Evolutionary conservation across 2,329 filamentous ascomycete genomes (phyloP).

Genomic region (Diplocarpon mali): DNA sequence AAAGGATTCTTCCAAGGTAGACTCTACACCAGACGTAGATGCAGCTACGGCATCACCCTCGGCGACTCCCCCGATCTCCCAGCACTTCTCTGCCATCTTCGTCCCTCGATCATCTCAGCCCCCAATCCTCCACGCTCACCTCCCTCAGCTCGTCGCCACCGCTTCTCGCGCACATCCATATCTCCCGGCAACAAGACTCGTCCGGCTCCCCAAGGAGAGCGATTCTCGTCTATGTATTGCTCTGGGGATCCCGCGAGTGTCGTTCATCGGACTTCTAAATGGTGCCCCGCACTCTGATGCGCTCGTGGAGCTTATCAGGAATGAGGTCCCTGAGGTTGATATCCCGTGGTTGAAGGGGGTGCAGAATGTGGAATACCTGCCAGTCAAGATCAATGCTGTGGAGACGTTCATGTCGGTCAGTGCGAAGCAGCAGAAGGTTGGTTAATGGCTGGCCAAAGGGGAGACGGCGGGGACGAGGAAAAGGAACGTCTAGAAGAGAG

Average conservation of each 20-base stretch:
- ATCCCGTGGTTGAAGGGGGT: constrained; percentile 44
- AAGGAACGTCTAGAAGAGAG: no score
- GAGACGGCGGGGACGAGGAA: no score
- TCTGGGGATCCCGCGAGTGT: constrained; percentile 52
- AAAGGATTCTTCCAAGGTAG: not conserved
- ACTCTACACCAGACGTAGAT: not conserved
- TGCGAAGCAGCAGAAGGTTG: constrained; percentile 9
- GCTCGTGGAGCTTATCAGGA: constrained; percentile 44
- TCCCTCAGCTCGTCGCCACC: constrained; percentile 42
- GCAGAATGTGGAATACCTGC: constrained; percentile 30
- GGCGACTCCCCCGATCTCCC: not conserved
- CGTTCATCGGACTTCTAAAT: constrained; percentile 48
- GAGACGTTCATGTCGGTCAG: constrained; percentile 25
- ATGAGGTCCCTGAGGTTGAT: constrained; percentile 40
- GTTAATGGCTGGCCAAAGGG: not conserved
- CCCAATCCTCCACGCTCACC: constrained; percentile 47
- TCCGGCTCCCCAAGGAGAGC: constrained; percentile 50
- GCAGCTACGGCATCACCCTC: not conserved
- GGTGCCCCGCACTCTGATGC: constrained; percentile 45
- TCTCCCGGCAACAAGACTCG: constrained; percentile 39
- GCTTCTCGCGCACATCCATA: constrained; percentile 34
- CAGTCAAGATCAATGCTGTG: constrained; percentile 37
- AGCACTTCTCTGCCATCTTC: constrained; percentile 38
- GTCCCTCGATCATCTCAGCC: constrained; percentile 46
- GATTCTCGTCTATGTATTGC: constrained; percentile 45